These are phyloP conservation scores for Pterula multifida DNA, from an alignment of 1,284 basidiomycete genomes.

Conservation along the genomic window DNA sequence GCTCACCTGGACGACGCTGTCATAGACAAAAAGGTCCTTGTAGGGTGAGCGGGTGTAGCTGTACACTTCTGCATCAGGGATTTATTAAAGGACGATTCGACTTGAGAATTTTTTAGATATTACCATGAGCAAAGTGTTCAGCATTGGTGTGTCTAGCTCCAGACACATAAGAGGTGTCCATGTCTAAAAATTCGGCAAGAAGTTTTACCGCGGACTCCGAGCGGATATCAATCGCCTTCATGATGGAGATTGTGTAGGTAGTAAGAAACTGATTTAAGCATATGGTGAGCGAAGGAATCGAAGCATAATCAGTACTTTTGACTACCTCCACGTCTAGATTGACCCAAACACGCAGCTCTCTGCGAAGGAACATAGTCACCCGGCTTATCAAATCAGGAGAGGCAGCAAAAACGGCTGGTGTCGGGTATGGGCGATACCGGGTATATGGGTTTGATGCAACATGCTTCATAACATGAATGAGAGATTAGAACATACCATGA, in stretches of 20 bases:
- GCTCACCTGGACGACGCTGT: conserved; percentile 68
- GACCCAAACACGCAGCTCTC: conserved; percentile 78
- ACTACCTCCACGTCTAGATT: conserved; percentile 73
- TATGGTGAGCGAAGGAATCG: no score
- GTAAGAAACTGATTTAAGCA: conserved; percentile 66
- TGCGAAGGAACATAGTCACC: conserved; percentile 67
- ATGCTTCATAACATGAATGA: conserved; percentile 39
- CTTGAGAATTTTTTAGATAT: conserved; percentile 17
- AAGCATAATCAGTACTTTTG: no score
- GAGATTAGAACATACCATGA: conserved; percentile 20
- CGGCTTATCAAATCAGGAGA: conserved; percentile 63
- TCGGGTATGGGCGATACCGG: conserved; percentile 71
- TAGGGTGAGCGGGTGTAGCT: conserved; percentile 78
- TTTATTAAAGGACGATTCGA: conserved; percentile 4
- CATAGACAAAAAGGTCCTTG: conserved; percentile 69
- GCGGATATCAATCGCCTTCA: conserved; percentile 81
- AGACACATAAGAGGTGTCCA: conserved; percentile 44
- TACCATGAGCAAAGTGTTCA: conserved; percentile 85
- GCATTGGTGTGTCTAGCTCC: conserved; percentile 54
- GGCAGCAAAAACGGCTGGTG: conserved; percentile 65
- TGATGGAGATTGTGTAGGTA: conserved; percentile 71
- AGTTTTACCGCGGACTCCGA: conserved; percentile 76
- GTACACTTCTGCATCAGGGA: conserved; percentile 55
- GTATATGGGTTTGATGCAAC: conserved; percentile 77
- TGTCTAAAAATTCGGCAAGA: conserved; percentile 75